Evolutionary conservation across 352 stramenopile species (phyloP), one percentile per base, ranked within the genome.

Genomic region (Pythium phragmitis): DNA sequence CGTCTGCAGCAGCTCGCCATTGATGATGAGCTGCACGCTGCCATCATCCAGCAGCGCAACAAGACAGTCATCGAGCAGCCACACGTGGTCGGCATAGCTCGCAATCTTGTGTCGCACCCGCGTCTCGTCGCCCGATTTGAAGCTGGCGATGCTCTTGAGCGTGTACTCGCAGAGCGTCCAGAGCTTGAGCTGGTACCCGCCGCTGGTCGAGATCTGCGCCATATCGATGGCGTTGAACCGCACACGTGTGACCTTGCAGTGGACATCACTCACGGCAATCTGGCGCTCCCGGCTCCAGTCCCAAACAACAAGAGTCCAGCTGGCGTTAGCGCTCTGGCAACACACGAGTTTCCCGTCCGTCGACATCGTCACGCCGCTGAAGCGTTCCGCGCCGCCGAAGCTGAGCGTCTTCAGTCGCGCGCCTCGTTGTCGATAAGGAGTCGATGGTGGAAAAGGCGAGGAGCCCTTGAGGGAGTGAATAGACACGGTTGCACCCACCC

Each of bases 181-280:
- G 39, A 94, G 75, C 7, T 83, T 77, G n/a, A 92, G 72, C 37
- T 88, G 39, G 42, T 80, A 86, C 23, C 80, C 79, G 2, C 83
- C 85, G 13, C 80, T 88, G 11, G 82, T 89, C 19, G 85, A 91
- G 8, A 94, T 47, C 65, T 94, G 82, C 4, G 80, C 85, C 76
- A 92, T 87, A 59, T 94, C 85, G 43, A 91, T 77, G 17, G 72
- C 57, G 61, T 94, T 94, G 52, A 94, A 94, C 19, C 73, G 80
- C 21, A 92, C 80, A 33, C 85, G 73, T 48, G 82, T 83, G 37
- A 92, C 82, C 30, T 85, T 76, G 59, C 69, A 85, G 43, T 92
- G 82, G n/a, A 91, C 80, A 9, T 91, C 81, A 1, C 63, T 69
- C 23, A 78, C 55, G 7, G 85, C 82, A 13, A 94, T 62, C 67